phyloP scores from a whole-genome alignment of 371 early-diverging fungal genomes.

The Mucor piriformis region DNA sequence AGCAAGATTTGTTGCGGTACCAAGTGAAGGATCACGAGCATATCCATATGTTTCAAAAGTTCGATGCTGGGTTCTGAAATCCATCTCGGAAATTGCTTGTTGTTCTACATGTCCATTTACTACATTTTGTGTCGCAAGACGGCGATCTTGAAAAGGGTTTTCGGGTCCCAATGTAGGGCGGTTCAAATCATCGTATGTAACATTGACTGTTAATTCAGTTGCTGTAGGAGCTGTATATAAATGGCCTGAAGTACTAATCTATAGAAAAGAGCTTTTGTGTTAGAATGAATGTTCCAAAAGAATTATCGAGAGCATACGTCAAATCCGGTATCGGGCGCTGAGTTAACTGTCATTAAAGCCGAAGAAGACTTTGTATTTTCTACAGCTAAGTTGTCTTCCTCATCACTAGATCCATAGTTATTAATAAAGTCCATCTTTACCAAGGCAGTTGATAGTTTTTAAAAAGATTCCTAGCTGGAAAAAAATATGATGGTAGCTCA shows the following conservation, averaged over 20 bases:
- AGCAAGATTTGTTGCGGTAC: constrained; percentile 37
- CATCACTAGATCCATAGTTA: constrained; percentile 61
- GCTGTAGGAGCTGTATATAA: constrained; percentile 69
- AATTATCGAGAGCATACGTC: constrained; percentile 51
- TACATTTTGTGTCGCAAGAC: constrained; percentile 64
- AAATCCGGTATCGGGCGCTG: constrained; percentile 77
- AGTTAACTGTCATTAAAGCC: constrained; percentile 45
- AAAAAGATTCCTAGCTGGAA: not conserved
- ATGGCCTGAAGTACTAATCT: constrained; percentile 34
- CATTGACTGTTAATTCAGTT: constrained; percentile 74
- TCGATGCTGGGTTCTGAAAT: constrained; percentile 79
- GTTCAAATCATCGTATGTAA: constrained; percentile 75
- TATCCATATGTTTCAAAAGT: constrained; percentile 84
- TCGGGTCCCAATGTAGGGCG: constrained; percentile 74
- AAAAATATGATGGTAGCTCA: not conserved
- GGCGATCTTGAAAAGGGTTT: constrained; percentile 68
- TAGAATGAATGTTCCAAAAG: not conserved
- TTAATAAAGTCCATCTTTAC: constrained; percentile 42
- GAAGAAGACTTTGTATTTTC: constrained; percentile 23
- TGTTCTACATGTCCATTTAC: constrained; percentile 84
- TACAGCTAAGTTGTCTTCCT: constrained; percentile 38
- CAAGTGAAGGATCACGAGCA: constrained; percentile 80
- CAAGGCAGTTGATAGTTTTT: not conserved
- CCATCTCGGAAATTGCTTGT: constrained; percentile 73
- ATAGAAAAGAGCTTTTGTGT: not conserved